Conservation (phyloP, 1,139 yeast genomes). For the Saccharomyces hybrid region DNA sequence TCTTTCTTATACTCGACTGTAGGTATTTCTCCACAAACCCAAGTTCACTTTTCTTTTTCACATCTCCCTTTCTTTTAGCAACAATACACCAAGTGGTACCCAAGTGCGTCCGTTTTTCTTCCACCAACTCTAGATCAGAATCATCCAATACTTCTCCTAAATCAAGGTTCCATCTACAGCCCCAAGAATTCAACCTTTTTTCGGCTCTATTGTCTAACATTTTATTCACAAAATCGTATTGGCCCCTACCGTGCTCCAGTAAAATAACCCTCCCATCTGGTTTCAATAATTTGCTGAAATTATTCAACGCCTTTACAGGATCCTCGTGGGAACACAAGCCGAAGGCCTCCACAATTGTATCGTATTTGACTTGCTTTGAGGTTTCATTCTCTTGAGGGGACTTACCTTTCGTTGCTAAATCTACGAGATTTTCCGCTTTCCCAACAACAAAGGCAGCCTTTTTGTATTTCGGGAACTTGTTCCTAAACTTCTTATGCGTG, state of each 20-base stretch:
- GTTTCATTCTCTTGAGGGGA: constrained; percentile 3
- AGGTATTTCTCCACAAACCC: constrained; percentile 42
- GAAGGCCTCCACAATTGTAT: constrained; percentile 87
- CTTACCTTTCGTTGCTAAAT: constrained; percentile 39
- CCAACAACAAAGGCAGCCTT: constrained; percentile 86
- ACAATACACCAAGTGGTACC: constrained; percentile 89
- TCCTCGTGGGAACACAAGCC: constrained; percentile 95
- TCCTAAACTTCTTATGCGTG: constrained; percentile 64
- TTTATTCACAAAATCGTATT: constrained; percentile 67
- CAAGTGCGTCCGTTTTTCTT: constrained; percentile 71
- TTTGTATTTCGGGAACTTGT: constrained; percentile 54
- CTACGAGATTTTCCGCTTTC: constrained; percentile 75
- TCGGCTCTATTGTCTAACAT: constrained; percentile 79
- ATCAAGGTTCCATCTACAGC: constrained; percentile 95
- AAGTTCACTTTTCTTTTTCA: constrained; percentile 39
- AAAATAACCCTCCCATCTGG: constrained; percentile 89
- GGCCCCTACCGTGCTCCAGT: constrained; percentile 87
- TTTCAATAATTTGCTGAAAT: constrained; percentile 62
- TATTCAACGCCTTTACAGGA: constrained; percentile 73
- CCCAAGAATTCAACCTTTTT: constrained; percentile 84
- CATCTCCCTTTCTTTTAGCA: constrained; percentile 66
- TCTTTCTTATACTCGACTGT: constrained; percentile 20
- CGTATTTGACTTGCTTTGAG: constrained; percentile 49
- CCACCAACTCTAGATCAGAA: constrained; percentile 77
- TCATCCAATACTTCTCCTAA: constrained; percentile 78